Evolutionary conservation across 1,284 basidiomycete genomes (phyloP).

Genomic region (Anthracocystis panici-leucophaei): DNA sequence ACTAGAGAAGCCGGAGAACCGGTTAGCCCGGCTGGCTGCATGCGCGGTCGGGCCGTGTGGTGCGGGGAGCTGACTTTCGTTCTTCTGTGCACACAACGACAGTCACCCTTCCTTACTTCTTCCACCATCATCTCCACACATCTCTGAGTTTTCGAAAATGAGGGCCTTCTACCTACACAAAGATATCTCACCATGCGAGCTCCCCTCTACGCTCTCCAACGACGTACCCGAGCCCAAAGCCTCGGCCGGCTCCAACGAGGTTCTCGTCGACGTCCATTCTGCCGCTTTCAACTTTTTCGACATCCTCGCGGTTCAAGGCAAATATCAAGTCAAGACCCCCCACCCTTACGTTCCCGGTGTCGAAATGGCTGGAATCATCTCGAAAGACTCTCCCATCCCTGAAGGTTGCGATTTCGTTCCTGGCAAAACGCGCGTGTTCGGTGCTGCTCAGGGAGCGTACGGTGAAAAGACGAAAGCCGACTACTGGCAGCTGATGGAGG

Average conservation of each 20-base stretch:
- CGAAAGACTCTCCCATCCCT: conserved; percentile 82
- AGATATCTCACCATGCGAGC: conserved; percentile 55
- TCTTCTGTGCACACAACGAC: background rate
- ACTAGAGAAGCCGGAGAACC: conserved; percentile 1
- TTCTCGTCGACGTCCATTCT: conserved; percentile 71
- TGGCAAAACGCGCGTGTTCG: conserved; percentile 89
- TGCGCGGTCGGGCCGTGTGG: background rate
- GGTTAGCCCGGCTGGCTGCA: background rate
- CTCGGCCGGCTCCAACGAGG: conserved; percentile 46
- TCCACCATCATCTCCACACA: conserved; percentile 4
- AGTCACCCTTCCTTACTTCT: background rate
- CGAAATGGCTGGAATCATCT: conserved; percentile 86
- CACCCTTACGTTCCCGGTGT: conserved; percentile 64
- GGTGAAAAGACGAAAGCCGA: conserved; percentile 74
- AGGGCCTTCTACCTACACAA: conserved; percentile 62
- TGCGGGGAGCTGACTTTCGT: background rate
- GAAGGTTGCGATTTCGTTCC: conserved; percentile 81
- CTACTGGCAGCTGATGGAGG: conserved; percentile 73
- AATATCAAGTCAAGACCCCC: conserved; percentile 64
- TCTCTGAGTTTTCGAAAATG: conserved; percentile 31
- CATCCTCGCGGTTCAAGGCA: conserved; percentile 62
- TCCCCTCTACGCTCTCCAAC: conserved; percentile 48
- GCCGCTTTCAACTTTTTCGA: conserved; percentile 65
- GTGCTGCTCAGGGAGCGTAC: conserved; percentile 82
- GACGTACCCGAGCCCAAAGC: conserved; percentile 51